Conservation (phyloP, 2,329 filamentous ascomycete species). For the Trichophyton mentagrophytes region DNA sequence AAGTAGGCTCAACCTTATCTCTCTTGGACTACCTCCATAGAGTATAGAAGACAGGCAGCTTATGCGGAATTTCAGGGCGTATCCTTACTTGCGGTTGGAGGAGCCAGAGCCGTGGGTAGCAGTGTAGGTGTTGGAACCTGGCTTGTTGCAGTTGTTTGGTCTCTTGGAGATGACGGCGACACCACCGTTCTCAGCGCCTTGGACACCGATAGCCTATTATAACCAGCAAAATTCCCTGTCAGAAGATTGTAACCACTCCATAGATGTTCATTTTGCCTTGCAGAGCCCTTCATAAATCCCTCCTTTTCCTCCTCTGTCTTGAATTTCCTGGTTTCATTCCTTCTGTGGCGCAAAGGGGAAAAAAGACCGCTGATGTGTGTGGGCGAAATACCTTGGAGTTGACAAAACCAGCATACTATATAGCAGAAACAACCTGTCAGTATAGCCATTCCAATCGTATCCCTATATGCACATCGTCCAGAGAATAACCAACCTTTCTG, state of each 20-base stretch:
- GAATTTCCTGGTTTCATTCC: background rate
- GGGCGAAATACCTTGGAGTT: conserved; percentile 65
- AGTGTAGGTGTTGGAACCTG: conserved; percentile 52
- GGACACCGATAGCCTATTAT: conserved; percentile 66
- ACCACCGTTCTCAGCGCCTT: conserved; percentile 62
- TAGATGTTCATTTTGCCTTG: background rate
- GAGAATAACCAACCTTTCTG: conserved; percentile 57
- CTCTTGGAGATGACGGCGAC: conserved; percentile 80
- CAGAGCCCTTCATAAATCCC: background rate
- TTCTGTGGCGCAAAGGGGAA: background rate
- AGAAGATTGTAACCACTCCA: background rate
- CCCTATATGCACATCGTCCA: conserved; percentile 8
- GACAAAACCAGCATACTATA: conserved; percentile 83
- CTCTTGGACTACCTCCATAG: background rate
- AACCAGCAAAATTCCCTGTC: background rate
- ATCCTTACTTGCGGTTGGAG: conserved; percentile 62
- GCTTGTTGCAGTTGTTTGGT: conserved; percentile 56
- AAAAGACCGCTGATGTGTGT: background rate
- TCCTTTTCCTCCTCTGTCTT: background rate
- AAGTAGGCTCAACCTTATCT: background rate
- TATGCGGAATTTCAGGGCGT: background rate
- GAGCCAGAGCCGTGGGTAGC: conserved; percentile 59
- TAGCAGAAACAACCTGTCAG: conserved; percentile 15
- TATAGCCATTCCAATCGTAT: background rate
- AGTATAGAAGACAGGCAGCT: background rate